phyloP scores from a whole-genome alignment of 2,329 filamentous ascomycete genomes.

The Ophiostoma piceae region DNA sequence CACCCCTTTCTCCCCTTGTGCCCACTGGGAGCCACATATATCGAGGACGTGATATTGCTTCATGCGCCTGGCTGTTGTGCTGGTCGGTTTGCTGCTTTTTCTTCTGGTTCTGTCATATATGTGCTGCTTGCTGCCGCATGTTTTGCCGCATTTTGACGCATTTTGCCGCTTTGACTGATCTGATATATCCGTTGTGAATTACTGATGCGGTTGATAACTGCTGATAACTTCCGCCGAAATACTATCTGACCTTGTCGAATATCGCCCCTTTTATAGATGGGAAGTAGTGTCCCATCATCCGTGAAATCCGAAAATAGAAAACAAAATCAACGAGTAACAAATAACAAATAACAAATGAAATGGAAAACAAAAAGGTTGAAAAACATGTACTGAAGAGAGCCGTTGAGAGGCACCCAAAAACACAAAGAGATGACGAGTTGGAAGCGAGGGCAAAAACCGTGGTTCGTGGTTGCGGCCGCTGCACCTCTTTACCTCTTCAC shows the following conservation, averaged over 20 bases:
- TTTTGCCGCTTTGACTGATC: conserved; percentile 19
- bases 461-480: conserved; percentile 10
- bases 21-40: background rate
- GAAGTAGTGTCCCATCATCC: conserved; percentile 18
- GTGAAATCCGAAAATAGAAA: conserved; percentile 17
- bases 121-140: background rate
- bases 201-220: conserved; percentile 24
- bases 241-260: conserved; percentile 26
- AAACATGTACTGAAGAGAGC: conserved; percentile 14
- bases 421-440: background rate
- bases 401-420: conserved; percentile 8
- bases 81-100: background rate
- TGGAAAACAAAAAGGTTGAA: conserved; percentile 15
- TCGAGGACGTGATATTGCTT: background rate
- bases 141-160: conserved; percentile 7
- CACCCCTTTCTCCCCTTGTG: background rate
- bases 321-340: background rate
- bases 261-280: conserved; percentile 22
- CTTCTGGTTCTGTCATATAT: background rate
- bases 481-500: conserved; percentile 1
- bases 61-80: background rate
- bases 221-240: conserved; percentile 23
- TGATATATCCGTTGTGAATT: conserved; percentile 20
- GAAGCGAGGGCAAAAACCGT: conserved; percentile 14
- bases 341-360: conserved; percentile 12